Base-by-base conservation (phyloP, 2,329 filamentous ascomycete genomes). In the Neophaeococcomyces aloes region DNA sequence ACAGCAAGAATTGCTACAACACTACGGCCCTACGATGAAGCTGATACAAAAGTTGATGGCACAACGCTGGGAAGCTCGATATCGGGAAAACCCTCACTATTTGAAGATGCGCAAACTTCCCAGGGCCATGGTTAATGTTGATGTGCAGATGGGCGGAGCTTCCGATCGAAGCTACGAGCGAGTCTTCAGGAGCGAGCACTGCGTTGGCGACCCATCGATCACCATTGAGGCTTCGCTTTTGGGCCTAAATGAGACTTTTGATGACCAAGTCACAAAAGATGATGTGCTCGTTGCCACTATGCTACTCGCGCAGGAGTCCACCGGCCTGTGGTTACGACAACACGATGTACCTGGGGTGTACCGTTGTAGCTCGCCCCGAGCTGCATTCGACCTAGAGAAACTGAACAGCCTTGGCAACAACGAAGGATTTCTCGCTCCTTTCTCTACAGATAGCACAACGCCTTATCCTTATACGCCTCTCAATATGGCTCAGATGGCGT, bases 251-350 rank as follows among this genome's bases (percentile, higher is more conserved):
- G 57, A 67, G 36, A 58, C 59, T 47, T 68, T 58, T 49, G 61
- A 62, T 13, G 59, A 67, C 36, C 55, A 71, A 21, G 58, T 70
- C 36, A 58, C 61, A 2, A 65, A 72, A 38, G 23, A 42, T 13
- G 27, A 42, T 18, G 17, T 25, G 4, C 10, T 42, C 14, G 19
- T 19, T 3, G 18, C 18, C 10, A 52, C 66, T 29, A 81, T 81
- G 77, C 59, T 77, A 46, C 57, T 79, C 17, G 75, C 71, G 13
- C 66, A 68, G 43, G 65, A 70, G 38, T 59, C 69, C n/a, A 69
- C 66, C 6, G 72, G 65, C 11, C 52, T 57, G 10, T 78, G 72
- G 72, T 72, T 70, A 51, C 57, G 59, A n/a, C 66, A 71, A 32
- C 63, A 73, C 14, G 58, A 64, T 6, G 68, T 77, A 21, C 73